Evolutionary conservation across 2,329 filamentous ascomycete genomes (phyloP), one percentile per base, ranked within the genome.

Genomic region (Albifimbria verrucaria): DNA sequence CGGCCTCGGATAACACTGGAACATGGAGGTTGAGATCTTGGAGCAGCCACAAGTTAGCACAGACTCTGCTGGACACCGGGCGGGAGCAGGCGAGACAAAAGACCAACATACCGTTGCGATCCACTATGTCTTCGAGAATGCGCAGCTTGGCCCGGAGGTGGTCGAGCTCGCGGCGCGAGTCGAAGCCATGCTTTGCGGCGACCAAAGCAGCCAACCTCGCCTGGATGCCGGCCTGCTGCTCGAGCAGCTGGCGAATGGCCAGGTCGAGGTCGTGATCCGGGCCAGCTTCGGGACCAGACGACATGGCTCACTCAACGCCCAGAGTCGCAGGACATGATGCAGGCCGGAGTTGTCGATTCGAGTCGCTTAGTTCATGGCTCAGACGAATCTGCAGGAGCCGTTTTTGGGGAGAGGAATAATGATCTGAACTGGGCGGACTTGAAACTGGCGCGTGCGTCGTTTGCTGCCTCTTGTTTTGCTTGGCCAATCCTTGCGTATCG

Each of bases 101-200:
- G 32, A 39, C 11, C 46, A 55, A 59, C 62, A 69, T 71, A 83
- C 81, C 74, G 62, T 80, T 73, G 54, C 72, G 73, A 57, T 76
- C 71, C 50, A 74, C 73, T 64, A 78, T 77, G 52, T 69, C 66
- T 59, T 77, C 74, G 52, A 84, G 69, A 43, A 76, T 72, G 53
- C 72, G 75, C 52, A 78, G 68, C 66, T 83, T 84, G 66, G 80
- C 75, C 54, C 77, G 79, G 60, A 85, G 69, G 77, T 82, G 81
- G 49, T 75, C 72, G 24, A 81, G 68, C 69, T 84, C 81, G 48
- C 73, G 57, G 55, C 72, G 73, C 58, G 74, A 67, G 63, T 80
- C 75, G 50, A 75, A 71, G 47, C 72, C 72, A 68, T 77, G 75
- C 57, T 74, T 77, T 58, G 70, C 69, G 51, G 76, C 75, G 17